Evolutionary conservation across 1,284 basidiomycete species (phyloP), one percentile per base, ranked within the genome.

Genomic region (Malassezia caprae): DNA sequence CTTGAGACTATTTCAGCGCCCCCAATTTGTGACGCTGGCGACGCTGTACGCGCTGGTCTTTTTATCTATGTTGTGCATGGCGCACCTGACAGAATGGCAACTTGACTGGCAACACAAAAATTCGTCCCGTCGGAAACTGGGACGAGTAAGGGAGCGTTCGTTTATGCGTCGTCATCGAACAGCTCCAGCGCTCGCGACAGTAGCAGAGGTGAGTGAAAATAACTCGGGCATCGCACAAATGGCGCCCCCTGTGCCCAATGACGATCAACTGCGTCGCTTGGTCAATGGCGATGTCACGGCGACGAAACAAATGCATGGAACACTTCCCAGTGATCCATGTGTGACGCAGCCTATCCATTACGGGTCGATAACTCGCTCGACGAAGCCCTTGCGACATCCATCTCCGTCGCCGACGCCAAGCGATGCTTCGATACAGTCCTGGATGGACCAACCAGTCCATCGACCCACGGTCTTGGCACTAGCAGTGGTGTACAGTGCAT

Each of bases 401-500:
- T 39, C 37, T 5, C 37, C 37, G 8, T 39, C 37, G 19, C 37
- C 37, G 4, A 39, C 37, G 11, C 37, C 37, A 11, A 39, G 37
- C 37, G 37, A 39, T 21, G 19, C 17, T 5, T 39, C 37, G 19
- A 39, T 19, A 8, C 37, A 39, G 37, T 46, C 44, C 17, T 31
- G 27, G 10, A 30, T 48, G 3, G 21, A 42, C 21, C 27, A 23
- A 6, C 53, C 57, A 15, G n/a, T 21, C 11, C 37, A 44, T 12
- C 53, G 48, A 5, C 45, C 58, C 35, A 84, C 82, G 1, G 81
- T 83, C 8, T 77, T 88, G 1, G 77, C 85, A 42, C 78, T 91
- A 21, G 86, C 89, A 2, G 81, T 93, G 37, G 87, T 88, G 0
- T 96, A 90, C 73, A 87, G 89, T 8, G 88, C 88, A 1, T 83